These are phyloP conservation scores for Allium sativum DNA, from an alignment of 106 monocot species.

Conservation along the genomic window DNA sequence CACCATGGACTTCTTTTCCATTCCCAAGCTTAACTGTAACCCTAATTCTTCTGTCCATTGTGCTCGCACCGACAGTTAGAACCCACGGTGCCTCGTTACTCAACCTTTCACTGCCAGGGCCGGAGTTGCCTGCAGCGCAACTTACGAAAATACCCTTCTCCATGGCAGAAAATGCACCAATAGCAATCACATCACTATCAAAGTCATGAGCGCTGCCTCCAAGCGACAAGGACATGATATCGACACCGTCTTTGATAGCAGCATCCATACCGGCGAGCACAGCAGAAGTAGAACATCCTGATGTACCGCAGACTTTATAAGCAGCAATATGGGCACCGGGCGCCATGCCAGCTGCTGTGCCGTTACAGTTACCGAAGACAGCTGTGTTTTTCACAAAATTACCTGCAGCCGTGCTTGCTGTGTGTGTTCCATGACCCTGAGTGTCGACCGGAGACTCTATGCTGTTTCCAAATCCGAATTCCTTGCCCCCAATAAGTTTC, in stretches of 20 bases:
- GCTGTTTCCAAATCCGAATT: no score
- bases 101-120: background rate
- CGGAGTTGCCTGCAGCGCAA: background rate
- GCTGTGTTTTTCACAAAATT: constrained; percentile 15
- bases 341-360: constrained; percentile 16
- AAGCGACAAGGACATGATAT: constrained; percentile 15
- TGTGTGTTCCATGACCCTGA: constrained; percentile 31
- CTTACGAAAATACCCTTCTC: background rate
- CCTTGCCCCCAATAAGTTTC: constrained; percentile 15
- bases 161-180: background rate
- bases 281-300: constrained; percentile 2
- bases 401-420: constrained; percentile 29
- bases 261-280: constrained; percentile 18
- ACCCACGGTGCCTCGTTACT: constrained; percentile 31
- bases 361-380: constrained; percentile 6
- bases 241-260: constrained; percentile 24
- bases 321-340: constrained; percentile 17
- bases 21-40: constrained; percentile 22
- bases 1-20: constrained; percentile 15
- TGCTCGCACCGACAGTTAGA: constrained; percentile 27
- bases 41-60: constrained; percentile 20
- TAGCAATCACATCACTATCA: background rate
- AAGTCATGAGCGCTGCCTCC: background rate
- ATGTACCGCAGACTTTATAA: constrained; percentile 15
- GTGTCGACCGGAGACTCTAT: constrained; percentile 6